phyloP scores from a whole-genome alignment of 129 eudicot genomes.

The Flaveria linearis region DNA sequence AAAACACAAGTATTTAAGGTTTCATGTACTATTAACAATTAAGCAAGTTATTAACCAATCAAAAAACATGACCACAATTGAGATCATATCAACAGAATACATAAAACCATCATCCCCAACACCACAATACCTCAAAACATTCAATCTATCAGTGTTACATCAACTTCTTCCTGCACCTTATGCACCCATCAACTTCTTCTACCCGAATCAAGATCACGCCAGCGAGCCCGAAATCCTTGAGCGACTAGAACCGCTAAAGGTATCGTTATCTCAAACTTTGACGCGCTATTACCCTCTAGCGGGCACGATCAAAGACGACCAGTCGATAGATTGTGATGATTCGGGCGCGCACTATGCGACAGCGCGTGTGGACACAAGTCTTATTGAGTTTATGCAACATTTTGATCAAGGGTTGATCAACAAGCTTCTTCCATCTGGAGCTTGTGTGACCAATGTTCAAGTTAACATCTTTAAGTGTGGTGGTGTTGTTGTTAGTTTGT shows the following conservation, averaged over 20 bases:
- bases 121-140: conserved; percentile 26
- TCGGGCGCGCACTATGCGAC: conserved; percentile 27
- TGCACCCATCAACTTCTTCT: conserved; percentile 28
- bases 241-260: conserved; percentile 15
- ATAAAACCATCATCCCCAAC: conserved; percentile 38
- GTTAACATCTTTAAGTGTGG: conserved; percentile 43
- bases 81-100: not conserved
- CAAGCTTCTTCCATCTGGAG: conserved; percentile 17
- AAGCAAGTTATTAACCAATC: not conserved
- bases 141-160: conserved; percentile 26
- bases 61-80: not conserved
- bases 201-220: not conserved
- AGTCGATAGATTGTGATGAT: conserved; percentile 36
- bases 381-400: conserved; percentile 14
- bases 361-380: conserved; percentile 17
- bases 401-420: conserved; percentile 21
- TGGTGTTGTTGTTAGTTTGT: conserved; percentile 42
- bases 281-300: conserved; percentile 38
- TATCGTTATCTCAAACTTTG: conserved; percentile 28
- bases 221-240: not conserved
- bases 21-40: not conserved
- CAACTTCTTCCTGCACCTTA: conserved; percentile 24
- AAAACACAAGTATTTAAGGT: not conserved
- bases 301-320: conserved; percentile 31
- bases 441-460: conserved; percentile 31